A percentile compares a stretch with the other conserved stretches of the same genome.
Evolutionary conservation across 2,329 filamentous ascomycete species (phyloP).

Genomic region (Calonectria pseudoreteaudii): DNA sequence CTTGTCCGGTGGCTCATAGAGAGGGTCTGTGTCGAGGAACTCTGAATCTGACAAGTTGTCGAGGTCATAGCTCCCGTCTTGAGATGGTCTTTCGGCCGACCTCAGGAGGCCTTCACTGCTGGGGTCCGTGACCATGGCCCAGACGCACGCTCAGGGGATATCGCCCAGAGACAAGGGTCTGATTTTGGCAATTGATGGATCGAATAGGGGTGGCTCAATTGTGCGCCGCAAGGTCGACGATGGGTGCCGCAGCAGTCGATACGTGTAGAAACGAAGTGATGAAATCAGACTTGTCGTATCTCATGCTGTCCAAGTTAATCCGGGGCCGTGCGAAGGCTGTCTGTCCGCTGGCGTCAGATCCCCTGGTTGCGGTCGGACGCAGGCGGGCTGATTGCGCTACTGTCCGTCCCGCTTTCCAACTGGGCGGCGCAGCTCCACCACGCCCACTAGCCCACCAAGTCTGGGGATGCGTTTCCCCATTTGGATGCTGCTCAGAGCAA

Average conservation of each 20-base stretch:
- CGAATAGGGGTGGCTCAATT: not conserved
- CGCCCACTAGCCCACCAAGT: not conserved
- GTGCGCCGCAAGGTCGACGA: not conserved
- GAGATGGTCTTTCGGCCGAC: slow-evolving; percentile 33
- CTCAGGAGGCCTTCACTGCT: slow-evolving; percentile 48
- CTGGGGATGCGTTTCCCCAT: slow-evolving; percentile 9
- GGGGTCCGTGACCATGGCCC: slow-evolving; percentile 42
- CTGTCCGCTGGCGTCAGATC: slow-evolving; percentile 1
- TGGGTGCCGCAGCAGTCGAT: not conserved
- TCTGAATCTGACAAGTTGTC: slow-evolving; percentile 46
- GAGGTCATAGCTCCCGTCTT: slow-evolving; percentile 39
- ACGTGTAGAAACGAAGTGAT: not conserved
- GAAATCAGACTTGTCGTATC: slow-evolving; percentile 5
- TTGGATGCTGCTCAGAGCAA: not conserved
- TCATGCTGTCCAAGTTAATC: slow-evolving; percentile 3
- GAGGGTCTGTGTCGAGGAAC: slow-evolving; percentile 39
- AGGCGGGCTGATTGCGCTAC: slow-evolving; percentile 4
- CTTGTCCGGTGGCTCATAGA: slow-evolving; percentile 13
- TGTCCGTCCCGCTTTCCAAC: slow-evolving; percentile 3
- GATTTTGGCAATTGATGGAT: not conserved
- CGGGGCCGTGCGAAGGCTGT: slow-evolving; percentile 3
- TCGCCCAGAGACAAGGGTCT: not conserved
- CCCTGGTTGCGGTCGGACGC: slow-evolving; percentile 8
- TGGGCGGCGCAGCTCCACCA: slow-evolving; percentile 6
- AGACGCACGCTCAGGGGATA: not conserved